phyloP scores from a whole-genome alignment of 192 early-diverging fungal species.

The Podila verticillata region DNA sequence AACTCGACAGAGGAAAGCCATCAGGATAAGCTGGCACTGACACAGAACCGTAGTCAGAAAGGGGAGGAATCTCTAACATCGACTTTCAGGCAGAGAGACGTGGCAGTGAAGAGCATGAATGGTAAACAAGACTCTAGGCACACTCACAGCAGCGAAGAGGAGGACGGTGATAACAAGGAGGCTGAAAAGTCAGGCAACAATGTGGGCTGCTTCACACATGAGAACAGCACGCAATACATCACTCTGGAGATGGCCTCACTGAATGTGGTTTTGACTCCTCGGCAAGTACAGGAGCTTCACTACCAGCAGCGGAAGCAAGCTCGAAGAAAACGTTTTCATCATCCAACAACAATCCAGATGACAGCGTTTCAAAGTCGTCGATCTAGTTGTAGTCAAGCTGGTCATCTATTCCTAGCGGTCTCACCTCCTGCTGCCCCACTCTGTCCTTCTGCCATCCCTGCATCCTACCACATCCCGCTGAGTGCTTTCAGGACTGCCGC shows the following conservation, averaged over 20 bases:
- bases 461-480: constrained; percentile 29
- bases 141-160: background rate
- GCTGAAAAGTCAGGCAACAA: background rate
- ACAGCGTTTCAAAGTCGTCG: background rate
- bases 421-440: background rate
- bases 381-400: background rate
- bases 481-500: constrained; percentile 28
- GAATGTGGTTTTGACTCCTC: constrained; percentile 1
- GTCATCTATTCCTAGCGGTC: background rate
- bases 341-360: background rate
- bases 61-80: too few species aligned
- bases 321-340: background rate
- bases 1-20: background rate
- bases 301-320: background rate
- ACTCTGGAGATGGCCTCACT: background rate
- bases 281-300: background rate
- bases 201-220: background rate
- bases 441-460: background rate
- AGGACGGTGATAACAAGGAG: background rate
- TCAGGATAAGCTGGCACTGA: background rate
- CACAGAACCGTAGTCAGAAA: background rate
- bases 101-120: too few species aligned
- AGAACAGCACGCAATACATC: background rate
- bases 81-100: too few species aligned
- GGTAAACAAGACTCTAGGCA: too few species aligned